phyloP scores from a whole-genome alignment of 163 green algal genomes.

The Prototheca cutis region DNA sequence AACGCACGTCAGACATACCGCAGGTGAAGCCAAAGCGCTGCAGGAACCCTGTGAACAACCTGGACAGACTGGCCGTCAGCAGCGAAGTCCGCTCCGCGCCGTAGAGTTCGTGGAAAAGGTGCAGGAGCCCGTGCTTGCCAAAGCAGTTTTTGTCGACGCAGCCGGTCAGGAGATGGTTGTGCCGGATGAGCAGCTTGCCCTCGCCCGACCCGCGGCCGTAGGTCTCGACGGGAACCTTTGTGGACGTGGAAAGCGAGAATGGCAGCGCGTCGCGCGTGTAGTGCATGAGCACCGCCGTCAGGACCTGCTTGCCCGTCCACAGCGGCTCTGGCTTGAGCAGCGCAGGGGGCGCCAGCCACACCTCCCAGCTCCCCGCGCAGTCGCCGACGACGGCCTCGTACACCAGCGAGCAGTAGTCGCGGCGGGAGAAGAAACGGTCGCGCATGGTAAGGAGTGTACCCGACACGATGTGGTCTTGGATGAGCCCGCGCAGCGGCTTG shows the following conservation, averaged over 20 bases:
- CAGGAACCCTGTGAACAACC: conserved; percentile 84
- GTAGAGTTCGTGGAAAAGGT: conserved; percentile 93
- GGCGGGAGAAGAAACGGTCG: conserved; percentile 70
- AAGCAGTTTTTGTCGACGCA: conserved; percentile 93
- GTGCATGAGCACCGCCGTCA: conserved; percentile 58
- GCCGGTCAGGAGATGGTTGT: conserved; percentile 66
- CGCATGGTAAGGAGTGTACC: conserved; percentile 69
- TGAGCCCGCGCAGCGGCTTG: conserved; percentile 89
- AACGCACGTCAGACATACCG: conserved; percentile 82
- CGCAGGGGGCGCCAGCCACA: conserved; percentile 51
- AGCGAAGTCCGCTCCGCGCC: conserved; percentile 58
- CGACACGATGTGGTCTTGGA: conserved; percentile 88
- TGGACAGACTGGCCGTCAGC: conserved; percentile 66
- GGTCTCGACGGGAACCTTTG: conserved; percentile 70
- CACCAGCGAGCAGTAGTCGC: conserved; percentile 71
- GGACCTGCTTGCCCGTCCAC: conserved; percentile 96
- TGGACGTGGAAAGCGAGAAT: conserved; percentile 52
- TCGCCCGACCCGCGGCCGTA: conserved; percentile 68
- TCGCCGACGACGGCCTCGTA: conserved; percentile 35
- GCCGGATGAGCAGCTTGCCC: conserved; percentile 56
- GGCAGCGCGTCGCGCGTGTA: conserved; percentile 64
- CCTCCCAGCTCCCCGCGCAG: conserved; percentile 16
- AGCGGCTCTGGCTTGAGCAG: conserved; percentile 74
- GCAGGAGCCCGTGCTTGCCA: conserved; percentile 89
- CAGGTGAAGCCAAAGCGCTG: conserved; percentile 78